Evolutionary conservation across 179 eudicot species (phyloP).

Genomic region (Beta corolliflora): DNA sequence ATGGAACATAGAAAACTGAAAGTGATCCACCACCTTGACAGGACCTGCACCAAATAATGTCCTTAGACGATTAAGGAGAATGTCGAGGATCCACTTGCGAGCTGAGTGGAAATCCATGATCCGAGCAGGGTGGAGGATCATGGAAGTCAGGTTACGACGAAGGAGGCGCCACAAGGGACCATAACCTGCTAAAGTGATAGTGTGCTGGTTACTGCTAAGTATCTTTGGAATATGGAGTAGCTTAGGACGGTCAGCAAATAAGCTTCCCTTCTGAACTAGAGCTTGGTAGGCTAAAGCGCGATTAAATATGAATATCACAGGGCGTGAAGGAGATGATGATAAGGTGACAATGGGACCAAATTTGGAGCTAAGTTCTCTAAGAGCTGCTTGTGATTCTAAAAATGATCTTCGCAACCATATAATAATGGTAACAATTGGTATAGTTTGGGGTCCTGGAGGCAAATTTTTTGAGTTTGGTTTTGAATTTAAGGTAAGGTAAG

Average conservation of each 20-base stretch:
- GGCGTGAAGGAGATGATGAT: constrained; percentile 6
- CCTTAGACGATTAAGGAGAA: constrained; percentile 11
- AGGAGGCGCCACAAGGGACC: constrained; percentile 27
- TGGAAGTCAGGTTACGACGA: constrained; percentile 13
- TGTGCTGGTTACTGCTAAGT: constrained; percentile 21
- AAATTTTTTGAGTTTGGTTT: background rate
- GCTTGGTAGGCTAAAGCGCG: constrained; percentile 21
- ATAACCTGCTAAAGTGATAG: constrained; percentile 16
- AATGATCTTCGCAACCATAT: constrained; percentile 18
- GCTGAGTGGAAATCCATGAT: constrained; percentile 16
- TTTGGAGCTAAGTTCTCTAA: constrained; percentile 1
- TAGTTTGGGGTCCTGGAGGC: constrained; percentile 17
- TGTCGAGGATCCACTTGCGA: constrained; percentile 22
- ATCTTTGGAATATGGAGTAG: constrained; percentile 15
- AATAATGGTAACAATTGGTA: constrained; percentile 14
- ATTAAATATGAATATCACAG: background rate
- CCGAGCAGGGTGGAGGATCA: constrained; percentile 12
- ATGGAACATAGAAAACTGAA: constrained; percentile 25
- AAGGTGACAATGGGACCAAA: constrained; percentile 25
- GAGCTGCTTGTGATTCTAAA: constrained; percentile 7
- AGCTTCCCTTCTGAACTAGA: constrained; percentile 9
- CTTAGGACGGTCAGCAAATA: constrained; percentile 22
- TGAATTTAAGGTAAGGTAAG: background rate
- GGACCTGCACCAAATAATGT: background rate
- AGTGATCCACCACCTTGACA: constrained; percentile 27